These are phyloP conservation scores for Metarhizium robertsii DNA, from an alignment of 2,329 filamentous ascomycete species.

Conservation along the genomic window DNA sequence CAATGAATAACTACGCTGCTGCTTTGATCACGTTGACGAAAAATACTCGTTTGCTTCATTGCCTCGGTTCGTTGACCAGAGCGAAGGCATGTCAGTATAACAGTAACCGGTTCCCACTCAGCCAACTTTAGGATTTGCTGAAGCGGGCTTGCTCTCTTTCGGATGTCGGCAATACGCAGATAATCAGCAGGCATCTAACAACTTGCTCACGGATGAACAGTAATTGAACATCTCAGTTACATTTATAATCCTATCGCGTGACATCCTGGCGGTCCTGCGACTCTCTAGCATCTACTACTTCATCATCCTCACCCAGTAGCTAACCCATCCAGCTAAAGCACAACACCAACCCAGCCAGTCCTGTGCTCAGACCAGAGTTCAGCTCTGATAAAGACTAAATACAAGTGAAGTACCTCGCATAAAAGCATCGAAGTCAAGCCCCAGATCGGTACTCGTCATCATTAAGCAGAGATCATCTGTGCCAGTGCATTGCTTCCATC, in stretches of 20 bases:
- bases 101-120: too few relatives aligned
- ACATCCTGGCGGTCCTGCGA: neutral
- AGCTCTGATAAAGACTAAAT: neutral
- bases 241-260: neutral
- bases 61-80: too few relatives aligned
- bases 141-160: too few relatives aligned
- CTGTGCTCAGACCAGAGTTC: neutral
- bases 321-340: neutral
- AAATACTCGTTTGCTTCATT: too few relatives aligned
- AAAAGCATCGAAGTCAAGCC: neutral
- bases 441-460: neutral
- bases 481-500: neutral
- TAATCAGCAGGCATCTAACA: too few relatives aligned
- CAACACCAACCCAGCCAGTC: neutral
- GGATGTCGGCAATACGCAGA: too few relatives aligned
- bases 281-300: neutral
- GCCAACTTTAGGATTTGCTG: too few relatives aligned
- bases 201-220: too few relatives aligned
- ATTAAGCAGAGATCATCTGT: neutral
- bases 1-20: too few relatives aligned
- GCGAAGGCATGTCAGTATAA: too few relatives aligned
- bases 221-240: neutral
- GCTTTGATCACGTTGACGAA: too few relatives aligned
- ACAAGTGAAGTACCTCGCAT: neutral
- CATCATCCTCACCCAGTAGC: neutral